These are phyloP conservation scores for Theobroma cacao DNA, from an alignment of 345 rosid species.

Conservation along the genomic window DNA sequence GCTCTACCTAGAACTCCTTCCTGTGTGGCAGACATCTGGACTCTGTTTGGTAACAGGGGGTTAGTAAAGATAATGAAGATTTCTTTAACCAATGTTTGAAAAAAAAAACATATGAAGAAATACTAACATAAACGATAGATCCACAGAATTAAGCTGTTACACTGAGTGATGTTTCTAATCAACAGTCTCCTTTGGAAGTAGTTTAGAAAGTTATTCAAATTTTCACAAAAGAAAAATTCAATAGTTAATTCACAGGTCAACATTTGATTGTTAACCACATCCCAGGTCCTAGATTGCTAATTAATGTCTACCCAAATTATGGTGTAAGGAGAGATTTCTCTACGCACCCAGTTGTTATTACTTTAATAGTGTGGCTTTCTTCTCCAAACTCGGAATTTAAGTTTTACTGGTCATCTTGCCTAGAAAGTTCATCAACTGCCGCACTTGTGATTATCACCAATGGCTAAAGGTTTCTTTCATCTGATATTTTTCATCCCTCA, in stretches of 20 bases:
- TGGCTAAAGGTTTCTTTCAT: neutral
- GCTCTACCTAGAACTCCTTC: constrained; percentile 25
- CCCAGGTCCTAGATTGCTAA: neutral
- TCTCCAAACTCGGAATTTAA: neutral
- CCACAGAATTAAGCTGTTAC: neutral
- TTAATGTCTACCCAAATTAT: neutral
- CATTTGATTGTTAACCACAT: too few relatives aligned
- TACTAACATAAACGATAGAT: neutral
- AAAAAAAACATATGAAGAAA: neutral
- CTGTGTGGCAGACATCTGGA: constrained; percentile 26
- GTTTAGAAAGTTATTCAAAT: too few relatives aligned
- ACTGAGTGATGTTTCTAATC: neutral
- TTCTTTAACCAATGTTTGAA: neutral
- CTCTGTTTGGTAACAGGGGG: neutral
- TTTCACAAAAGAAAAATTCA: too few relatives aligned
- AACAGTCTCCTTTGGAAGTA: too few relatives aligned
- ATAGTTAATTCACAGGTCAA: too few relatives aligned
- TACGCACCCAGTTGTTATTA: neutral
- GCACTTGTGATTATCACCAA: neutral
- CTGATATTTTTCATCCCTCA: neutral
- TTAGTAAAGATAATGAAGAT: neutral
- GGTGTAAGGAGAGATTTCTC: neutral
- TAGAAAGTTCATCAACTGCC: neutral
- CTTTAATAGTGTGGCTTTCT: neutral
- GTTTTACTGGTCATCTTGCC: neutral